Base-by-base conservation (phyloP, 1,139 yeast genomes). In the Arxiozyma slooffiae region DNA sequence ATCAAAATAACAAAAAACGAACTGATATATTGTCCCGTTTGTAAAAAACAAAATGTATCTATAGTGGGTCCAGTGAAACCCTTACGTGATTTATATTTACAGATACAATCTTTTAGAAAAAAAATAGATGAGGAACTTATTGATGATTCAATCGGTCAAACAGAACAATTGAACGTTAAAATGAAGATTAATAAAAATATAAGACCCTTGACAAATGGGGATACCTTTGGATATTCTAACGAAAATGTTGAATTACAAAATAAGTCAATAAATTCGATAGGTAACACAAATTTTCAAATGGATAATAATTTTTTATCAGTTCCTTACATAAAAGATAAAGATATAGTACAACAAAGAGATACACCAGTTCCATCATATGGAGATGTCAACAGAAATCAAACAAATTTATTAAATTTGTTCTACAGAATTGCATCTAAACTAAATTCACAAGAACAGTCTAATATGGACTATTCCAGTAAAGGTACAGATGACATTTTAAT, bases 51-150 rank as follows among this genome's bases (percentile, higher is more conserved):
- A 1, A 63, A 69, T 9, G 73, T 72, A 0, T 50, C 57, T 2
- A 48, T 79, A 1, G 57, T 81, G n/a, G 70, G 71, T 4, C 74
- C 77, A 4, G 69, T 82, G 11, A 64, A 65, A 34, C 85, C 84
- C 14, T 62, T 84, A 44, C 61, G 86, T 48, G 73, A 72, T 2
- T 65, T 84, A n/a, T 75, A 73, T 60, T 52, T 55, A 26, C 66
- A 61, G 26, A 60, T 78, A 18, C 60, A 60, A 36, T 16, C 45
- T 7, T 44, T 48, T 21, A 42, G 42, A 18, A 17, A 41, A 8
- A 2, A 24, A 7, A 7, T 20, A 16, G 36, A n/a, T 16, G 34
- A n/a, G 4, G n/a, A 40, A 5, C 2, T 7, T 23, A 16, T 1
- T 5, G 36, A 18, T 5, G 43, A 23, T 23, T 2, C 5, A 5